A percentile compares a stretch with the other conserved stretches of the same genome.
These are phyloP conservation scores for Garcia nutans DNA, from an alignment of 345 rosid genomes.

Conservation along the genomic window DNA sequence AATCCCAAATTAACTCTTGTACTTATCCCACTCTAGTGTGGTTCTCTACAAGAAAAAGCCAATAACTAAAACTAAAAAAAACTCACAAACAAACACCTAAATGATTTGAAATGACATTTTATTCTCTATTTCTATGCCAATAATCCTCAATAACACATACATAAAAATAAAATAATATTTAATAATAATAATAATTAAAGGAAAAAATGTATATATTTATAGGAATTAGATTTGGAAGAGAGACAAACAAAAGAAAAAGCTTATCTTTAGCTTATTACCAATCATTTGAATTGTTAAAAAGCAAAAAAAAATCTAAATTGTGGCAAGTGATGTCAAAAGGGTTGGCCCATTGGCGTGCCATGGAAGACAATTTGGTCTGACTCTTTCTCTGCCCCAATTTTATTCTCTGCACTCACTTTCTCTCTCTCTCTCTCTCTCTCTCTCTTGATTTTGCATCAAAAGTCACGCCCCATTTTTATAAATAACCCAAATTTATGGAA, in stretches of 20 bases:
- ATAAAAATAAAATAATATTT: neutral
- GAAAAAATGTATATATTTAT: no score
- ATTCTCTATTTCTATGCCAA: constrained; percentile 11
- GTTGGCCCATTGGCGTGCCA: constrained; percentile 39
- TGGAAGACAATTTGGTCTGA: constrained; percentile 26
- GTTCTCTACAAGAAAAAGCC: no score
- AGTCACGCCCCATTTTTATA: constrained; percentile 22
- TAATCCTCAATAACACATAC: constrained; percentile 10
- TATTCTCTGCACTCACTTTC: neutral
- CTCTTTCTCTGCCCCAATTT: neutral
- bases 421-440: no score
- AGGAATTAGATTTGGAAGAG: constrained; percentile 9
- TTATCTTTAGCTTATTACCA: constrained; percentile 22
- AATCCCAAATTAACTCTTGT: no score
- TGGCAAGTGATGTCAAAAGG: constrained; percentile 19
- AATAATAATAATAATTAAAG: no score
- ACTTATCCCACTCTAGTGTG: no score
- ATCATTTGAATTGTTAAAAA: constrained; percentile 32
- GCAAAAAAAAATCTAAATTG: neutral
- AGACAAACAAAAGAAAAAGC: constrained; percentile 4
- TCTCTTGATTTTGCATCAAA: constrained; percentile 23
- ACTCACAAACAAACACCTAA: neutral
- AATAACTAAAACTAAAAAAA: no score
- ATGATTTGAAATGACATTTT: constrained; percentile 25
- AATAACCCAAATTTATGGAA: constrained; percentile 6